Evolutionary conservation across 352 stramenopile genomes (phyloP), one percentile per base, ranked within the genome.

Genomic region (Elongisporangium prolatum): DNA sequence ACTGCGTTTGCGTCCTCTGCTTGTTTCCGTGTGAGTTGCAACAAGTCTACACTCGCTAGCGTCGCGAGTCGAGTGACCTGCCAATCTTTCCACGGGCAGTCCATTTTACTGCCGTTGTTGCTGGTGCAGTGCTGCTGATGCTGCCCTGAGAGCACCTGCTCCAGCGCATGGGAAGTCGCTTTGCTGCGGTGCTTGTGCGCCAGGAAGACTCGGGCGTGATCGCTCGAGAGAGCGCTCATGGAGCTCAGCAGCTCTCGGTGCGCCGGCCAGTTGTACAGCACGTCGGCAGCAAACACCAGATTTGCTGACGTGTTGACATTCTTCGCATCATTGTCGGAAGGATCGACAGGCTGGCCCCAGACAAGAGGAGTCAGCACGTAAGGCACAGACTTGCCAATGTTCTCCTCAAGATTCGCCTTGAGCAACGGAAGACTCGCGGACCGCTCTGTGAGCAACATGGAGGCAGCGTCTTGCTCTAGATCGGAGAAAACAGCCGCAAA

Each of bases 251-350:
- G 60, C 14, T 53, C 44, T 34, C 80, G 67, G 51, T 90, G 80
- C 1, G 68, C 59, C 9, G 61, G 63, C 80, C 77, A 90, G 57
- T 78, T 69, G 62, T 90, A 90, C 34, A 90, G 50, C 52, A 90
- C 80, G 38, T 90, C 77, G 2, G 72, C 63, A 14, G 75, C 77
- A 21, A 88, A 72, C 10, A 88, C 54, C 0, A 77, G 9, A 40
- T 40, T 9, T 24, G 25, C 66, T 52, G 4, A 79, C 21, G 14
- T 18, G 7, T 17, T 52, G 9, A 40, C 28, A 34, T 8, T 34
- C 48, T 18, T 37, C 4, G 22, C 28, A 28, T 13, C 58, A 18
- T 10, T 38, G 1, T 20, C 8, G 4, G 22, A 11, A 6, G 11
- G 18, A 10, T 9, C 40, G 9, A 70, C 16, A 1, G 54, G 16